Conservation (phyloP, 23 red algal species). For the Gracilaria domingensis region DNA sequence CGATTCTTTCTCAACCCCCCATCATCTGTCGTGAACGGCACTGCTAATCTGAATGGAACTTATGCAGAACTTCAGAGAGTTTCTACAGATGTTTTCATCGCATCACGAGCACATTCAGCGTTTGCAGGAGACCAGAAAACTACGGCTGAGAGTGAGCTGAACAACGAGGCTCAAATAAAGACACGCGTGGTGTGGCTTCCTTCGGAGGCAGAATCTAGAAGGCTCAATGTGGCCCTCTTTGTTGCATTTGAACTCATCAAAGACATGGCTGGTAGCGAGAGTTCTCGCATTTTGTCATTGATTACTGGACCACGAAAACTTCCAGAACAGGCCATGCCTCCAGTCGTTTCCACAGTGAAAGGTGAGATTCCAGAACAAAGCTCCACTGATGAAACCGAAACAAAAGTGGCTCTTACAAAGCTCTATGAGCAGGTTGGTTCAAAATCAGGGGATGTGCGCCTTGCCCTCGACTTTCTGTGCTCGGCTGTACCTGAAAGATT, state of each 20-base stretch:
- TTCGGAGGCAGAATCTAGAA: conserved; percentile 40
- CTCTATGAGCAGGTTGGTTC: conserved; percentile 63
- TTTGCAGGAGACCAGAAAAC: neutral
- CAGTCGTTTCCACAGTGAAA: neutral
- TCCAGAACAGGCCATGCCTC: neutral
- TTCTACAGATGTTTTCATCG: conserved; percentile 45
- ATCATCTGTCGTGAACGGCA: conserved; percentile 14
- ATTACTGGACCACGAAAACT: conserved; percentile 56
- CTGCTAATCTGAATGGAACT: conserved; percentile 15
- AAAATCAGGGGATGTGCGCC: conserved; percentile 43
- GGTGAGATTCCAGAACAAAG: conserved; percentile 1
- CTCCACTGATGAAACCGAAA: neutral
- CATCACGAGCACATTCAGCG: conserved; percentile 23
- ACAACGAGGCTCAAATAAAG: neutral
- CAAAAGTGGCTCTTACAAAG: neutral
- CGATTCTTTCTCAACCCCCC: conserved; percentile 50
- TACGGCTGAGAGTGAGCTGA: neutral
- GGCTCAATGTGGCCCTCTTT: conserved; percentile 56
- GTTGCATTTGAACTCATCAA: conserved; percentile 56
- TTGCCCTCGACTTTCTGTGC: conserved; percentile 69
- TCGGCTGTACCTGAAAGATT: conserved; percentile 50
- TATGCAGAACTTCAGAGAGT: conserved; percentile 6
- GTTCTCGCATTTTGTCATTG: conserved; percentile 58
- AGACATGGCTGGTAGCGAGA: conserved; percentile 55
- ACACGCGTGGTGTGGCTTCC: conserved; percentile 19